Evolutionary conservation across 1,284 basidiomycete species (phyloP), one percentile per base, ranked within the genome.

Genomic region (Butyriboletus appendiculatus): DNA sequence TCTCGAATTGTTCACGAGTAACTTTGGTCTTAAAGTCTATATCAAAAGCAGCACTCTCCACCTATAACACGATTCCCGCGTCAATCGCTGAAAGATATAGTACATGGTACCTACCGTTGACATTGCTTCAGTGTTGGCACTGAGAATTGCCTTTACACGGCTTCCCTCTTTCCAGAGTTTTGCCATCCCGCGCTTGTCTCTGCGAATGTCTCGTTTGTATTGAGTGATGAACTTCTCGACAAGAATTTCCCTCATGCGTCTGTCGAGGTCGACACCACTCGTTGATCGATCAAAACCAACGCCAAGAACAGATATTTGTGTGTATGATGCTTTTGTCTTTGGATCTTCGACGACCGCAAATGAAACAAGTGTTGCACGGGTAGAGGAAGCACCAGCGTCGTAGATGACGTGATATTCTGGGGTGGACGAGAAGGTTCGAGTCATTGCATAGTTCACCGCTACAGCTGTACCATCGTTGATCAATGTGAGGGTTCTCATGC

Each of bases 401-500:
- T 92, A 98, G 59, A 99, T 89, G 61, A 99, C 74, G 69, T 99
- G 95, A 70, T 88, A 84, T 71, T 97, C 95, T 18, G 86, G 86
- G 2, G 72, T 75, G 9, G 76, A 65, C 1, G 87, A 75, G 78
- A 99, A 99, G 0, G 83, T 82, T 35, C 96, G 84, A 2, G 94
- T 94, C 92, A 98, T 97, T 37, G 96, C 96, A 67, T 94, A 99
- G 77, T 97, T 97, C 61, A 98, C 81, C 9, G 92, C 95, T 28
- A 95, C 88, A 7, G 93, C 94, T 0, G 93, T 90, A 40, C 96
- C 96, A 68, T 99, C 97, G 62, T 95, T 92, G 56, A 99, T 85
- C 57, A 99, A 79, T 0, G 90, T 86, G 26, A 96, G 75, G 3
- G 91, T 89, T 18, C 84, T 84, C 56, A 99, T 75, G 1, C 96